Conservation (phyloP, 208 protist species). For the Tritrichomonas foetus region DNA sequence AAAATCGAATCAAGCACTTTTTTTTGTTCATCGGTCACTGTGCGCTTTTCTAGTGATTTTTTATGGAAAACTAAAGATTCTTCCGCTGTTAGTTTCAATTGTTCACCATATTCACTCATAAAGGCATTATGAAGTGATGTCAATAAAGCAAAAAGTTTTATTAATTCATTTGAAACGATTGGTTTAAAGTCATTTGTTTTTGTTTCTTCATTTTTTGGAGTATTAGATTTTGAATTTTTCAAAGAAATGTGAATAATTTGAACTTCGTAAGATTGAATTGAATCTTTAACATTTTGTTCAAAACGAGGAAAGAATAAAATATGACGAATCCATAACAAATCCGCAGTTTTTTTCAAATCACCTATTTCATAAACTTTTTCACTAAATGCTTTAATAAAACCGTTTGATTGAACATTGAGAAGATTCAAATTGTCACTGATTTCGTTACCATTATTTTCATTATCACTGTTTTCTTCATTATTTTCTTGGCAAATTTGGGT, state of each 20-base stretch:
- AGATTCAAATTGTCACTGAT: too few species aligned
- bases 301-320: neutral
- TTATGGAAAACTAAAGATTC: neutral
- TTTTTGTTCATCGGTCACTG: neutral
- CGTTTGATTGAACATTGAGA: too few species aligned
- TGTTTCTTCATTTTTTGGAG: neutral
- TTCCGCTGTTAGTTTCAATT: neutral
- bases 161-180: neutral
- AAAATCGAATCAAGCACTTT: neutral
- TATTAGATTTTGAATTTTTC: neutral
- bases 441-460: too few species aligned
- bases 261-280: neutral
- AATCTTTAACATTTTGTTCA: neutral
- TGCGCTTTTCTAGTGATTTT: neutral
- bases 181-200: neutral
- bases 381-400: neutral
- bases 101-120: neutral
- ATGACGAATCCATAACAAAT: conserved; percentile 16
- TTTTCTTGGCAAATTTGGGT: too few species aligned
- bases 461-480: too few species aligned
- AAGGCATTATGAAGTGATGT: neutral
- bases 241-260: neutral
- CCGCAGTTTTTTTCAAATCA: neutral
- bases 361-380: neutral
- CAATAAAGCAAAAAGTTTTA: neutral